These are phyloP conservation scores for Botrytis medusae DNA, from an alignment of 2,329 filamentous ascomycete species.

Conservation along the genomic window DNA sequence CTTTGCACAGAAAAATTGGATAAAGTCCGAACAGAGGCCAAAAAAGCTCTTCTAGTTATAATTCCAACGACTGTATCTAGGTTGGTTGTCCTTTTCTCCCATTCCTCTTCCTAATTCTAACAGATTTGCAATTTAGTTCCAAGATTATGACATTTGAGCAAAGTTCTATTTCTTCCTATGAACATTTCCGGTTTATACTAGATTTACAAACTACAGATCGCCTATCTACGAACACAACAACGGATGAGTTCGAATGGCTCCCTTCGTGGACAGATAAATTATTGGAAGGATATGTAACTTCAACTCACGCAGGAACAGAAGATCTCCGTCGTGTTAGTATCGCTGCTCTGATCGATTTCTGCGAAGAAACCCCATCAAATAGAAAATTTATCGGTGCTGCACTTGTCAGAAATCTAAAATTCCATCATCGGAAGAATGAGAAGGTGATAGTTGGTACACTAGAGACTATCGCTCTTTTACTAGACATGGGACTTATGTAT, in stretches of 20 bases:
- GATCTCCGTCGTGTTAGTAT: conserved; percentile 69
- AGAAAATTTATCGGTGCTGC: conserved; percentile 49
- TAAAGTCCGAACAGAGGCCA: conserved; percentile 71
- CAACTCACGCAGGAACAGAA: conserved; percentile 76
- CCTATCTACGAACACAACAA: conserved; percentile 25
- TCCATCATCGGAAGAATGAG: conserved; percentile 54
- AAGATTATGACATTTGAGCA: neutral
- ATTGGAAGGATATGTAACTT: conserved; percentile 67
- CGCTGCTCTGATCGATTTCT: conserved; percentile 60
- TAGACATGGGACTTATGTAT: conserved; percentile 49
- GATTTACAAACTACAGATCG: conserved; percentile 22
- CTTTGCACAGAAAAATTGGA: conserved; percentile 88
- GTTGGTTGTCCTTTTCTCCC: neutral
- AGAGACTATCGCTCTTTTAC: conserved; percentile 74
- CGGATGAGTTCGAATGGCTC: conserved; percentile 9
- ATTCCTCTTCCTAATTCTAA: neutral
- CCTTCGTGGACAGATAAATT: conserved; percentile 46
- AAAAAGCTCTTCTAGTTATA: conserved; percentile 48
- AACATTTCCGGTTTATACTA: conserved; percentile 32
- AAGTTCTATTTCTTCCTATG: conserved; percentile 21
- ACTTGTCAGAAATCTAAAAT: conserved; percentile 54
- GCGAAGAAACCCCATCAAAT: conserved; percentile 36
- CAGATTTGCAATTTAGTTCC: neutral
- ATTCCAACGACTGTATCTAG: conserved; percentile 36
- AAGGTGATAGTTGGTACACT: conserved; percentile 72